Base-by-base conservation (phyloP, 768 basidiomycete species). In the Candolleomyces aberdarensis region DNA sequence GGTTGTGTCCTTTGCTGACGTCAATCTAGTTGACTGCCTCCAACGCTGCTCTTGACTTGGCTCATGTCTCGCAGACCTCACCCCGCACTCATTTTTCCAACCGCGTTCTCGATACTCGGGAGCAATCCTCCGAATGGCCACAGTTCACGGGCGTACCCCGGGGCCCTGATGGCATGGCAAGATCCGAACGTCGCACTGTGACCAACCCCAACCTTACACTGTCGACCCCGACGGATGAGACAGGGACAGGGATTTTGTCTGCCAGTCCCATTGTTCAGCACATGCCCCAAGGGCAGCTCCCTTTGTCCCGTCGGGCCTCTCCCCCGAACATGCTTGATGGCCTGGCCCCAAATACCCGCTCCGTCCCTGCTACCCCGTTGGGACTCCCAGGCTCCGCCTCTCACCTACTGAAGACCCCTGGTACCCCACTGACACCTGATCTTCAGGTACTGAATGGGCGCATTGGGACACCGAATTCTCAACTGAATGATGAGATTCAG, bases 41-140 rank as follows among this genome's bases (percentile, higher is more conserved):
- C 19, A 56, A 56, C 36, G 95, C 92, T 39, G 96, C 96, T 46
- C 75, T 98, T 67, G 96, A 98, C 73, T 83, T 98, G 41, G 95
- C 96, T 15, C 92, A 94, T 54, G 83, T 92, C 39, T 88, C 92
- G 4, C 93, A 92, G 71, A 89, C 89, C 6, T 88, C 91, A 14
- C 86, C 89, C 26, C 83, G 86, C 32, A 75, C 82, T 53, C 85
- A 84, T 52, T 85, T 85, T 62, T 70, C 79, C 32, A 73, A 76
- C 62, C 85, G 87, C 48, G 70, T 75, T 29, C 74, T 83, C 63
- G 87, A 89, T 39, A 73, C 78, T 51, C 79, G 84, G 39, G 88
- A 88, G 69, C 89, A 87, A 71, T 81, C 91, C 9, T 94, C 94
- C 1, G 95, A 97, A 71, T 98, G 96, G 96, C 92, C 95, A 36